phyloP scores from a whole-genome alignment of 352 stramenopile species.

The Phytophthora citricola region DNA sequence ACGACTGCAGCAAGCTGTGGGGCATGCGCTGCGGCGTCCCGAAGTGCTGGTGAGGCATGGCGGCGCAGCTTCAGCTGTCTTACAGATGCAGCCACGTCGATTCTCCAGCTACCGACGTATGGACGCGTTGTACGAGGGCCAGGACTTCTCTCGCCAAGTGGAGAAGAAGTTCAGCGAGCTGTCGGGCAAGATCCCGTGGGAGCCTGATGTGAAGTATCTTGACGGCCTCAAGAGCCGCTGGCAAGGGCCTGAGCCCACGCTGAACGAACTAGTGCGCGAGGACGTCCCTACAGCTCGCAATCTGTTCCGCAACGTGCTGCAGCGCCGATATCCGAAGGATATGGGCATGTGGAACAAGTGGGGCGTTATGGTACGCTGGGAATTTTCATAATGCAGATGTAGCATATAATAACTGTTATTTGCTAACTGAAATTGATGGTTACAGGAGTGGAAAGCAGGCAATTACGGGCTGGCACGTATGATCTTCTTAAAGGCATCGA shows the following conservation, averaged over 20 bases:
- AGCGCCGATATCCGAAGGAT: slow-evolving; percentile 80
- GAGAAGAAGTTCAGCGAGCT: slow-evolving; percentile 83
- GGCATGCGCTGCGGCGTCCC: slow-evolving; percentile 18
- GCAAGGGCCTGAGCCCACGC: slow-evolving; percentile 62
- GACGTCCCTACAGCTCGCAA: slow-evolving; percentile 73
- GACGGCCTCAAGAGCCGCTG: slow-evolving; percentile 63
- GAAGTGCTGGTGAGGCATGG: slow-evolving; percentile 8
- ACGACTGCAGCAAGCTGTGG: slow-evolving; percentile 16
- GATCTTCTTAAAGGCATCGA: slow-evolving; percentile 85
- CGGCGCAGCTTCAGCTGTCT: background rate
- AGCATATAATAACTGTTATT: slow-evolving; percentile 1
- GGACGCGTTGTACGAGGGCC: slow-evolving; percentile 72
- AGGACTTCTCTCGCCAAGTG: slow-evolving; percentile 70
- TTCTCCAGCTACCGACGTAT: slow-evolving; percentile 35
- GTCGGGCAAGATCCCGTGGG: slow-evolving; percentile 81
- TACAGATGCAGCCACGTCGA: slow-evolving; percentile 4
- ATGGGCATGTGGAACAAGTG: slow-evolving; percentile 94
- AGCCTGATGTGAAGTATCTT: slow-evolving; percentile 69
- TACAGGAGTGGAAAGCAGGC: slow-evolving; percentile 80
- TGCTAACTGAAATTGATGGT: background rate
- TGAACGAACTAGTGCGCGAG: slow-evolving; percentile 86
- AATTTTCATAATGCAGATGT: background rate
- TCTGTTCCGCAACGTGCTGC: slow-evolving; percentile 83
- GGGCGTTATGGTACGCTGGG: slow-evolving; percentile 70
- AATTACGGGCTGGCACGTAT: slow-evolving; percentile 86